Evolutionary conservation across 129 eudicot species (phyloP).

Genomic region (Scalesia atractyloides): DNA sequence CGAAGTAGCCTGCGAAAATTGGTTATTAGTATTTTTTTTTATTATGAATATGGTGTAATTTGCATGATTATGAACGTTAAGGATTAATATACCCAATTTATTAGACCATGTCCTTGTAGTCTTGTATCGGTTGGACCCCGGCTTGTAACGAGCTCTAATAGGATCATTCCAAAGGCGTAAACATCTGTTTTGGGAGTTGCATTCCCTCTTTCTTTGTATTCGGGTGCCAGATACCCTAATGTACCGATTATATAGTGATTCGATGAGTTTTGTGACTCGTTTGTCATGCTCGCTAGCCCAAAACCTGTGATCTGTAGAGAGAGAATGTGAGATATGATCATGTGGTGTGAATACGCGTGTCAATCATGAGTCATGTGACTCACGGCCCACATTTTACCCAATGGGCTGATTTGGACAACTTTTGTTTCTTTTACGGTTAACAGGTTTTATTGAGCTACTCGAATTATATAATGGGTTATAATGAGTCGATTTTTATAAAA

Average conservation of each 20-base stretch:
- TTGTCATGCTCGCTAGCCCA: conserved; percentile 38
- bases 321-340: neutral
- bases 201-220: conserved; percentile 42
- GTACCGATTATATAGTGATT: conserved; percentile 37
- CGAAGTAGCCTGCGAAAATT: conserved; percentile 32
- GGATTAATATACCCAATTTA: conserved; percentile 37
- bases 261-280: conserved; percentile 16
- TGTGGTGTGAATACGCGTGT: neutral
- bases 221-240: conserved; percentile 49
- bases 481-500: no score
- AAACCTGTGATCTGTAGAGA: conserved; percentile 41
- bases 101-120: conserved; percentile 36
- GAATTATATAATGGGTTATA: no score
- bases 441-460: no score
- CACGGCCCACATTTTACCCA: neutral
- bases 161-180: conserved; percentile 41
- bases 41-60: no score
- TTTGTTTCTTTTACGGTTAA: neutral
- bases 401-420: neutral
- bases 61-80: no score
- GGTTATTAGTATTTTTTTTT: no score
- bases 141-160: conserved; percentile 43
- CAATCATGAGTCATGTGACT: neutral
- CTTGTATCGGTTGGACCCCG: conserved; percentile 35
- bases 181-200: conserved; percentile 45